Conservation (phyloP, 441 rosid genomes). For the Corymbia citriodora region DNA sequence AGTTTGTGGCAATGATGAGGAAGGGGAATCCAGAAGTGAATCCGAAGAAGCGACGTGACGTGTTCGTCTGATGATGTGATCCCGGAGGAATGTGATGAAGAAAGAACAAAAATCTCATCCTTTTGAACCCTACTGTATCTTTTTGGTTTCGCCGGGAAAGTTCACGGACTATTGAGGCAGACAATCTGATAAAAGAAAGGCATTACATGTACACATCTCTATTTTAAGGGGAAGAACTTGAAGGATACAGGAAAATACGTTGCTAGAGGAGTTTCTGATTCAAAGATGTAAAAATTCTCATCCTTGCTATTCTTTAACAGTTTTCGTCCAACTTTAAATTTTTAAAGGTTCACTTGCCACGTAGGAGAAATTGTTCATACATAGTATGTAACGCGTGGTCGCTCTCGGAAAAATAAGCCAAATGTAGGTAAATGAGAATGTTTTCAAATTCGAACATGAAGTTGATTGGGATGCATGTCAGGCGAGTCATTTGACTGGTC, state of each 20-base stretch:
- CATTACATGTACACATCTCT: neutral
- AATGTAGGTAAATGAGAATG: too few species aligned
- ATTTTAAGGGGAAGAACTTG: neutral
- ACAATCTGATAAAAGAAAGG: neutral
- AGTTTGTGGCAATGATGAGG: conserved; percentile 49
- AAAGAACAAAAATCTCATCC: neutral
- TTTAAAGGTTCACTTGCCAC: neutral
- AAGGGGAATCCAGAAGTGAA: conserved; percentile 71
- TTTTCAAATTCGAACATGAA: neutral
- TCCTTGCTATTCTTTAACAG: neutral
- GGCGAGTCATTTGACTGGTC: fast-evolving
- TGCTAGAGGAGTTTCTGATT: neutral
- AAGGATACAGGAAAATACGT: neutral
- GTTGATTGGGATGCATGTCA: neutral
- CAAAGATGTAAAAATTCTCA: neutral
- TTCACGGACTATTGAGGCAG: neutral
- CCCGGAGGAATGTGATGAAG: neutral
- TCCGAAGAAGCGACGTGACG: conserved; percentile 37
- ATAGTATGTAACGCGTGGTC: neutral
- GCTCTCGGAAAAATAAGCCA: neutral
- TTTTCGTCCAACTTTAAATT: neutral
- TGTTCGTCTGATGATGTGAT: neutral
- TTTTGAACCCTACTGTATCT: neutral
- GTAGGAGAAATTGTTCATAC: neutral
- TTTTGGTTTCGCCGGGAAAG: neutral